These are phyloP conservation scores for Silene coronaria DNA, from an alignment of 179 eudicot genomes.

Conservation along the genomic window DNA sequence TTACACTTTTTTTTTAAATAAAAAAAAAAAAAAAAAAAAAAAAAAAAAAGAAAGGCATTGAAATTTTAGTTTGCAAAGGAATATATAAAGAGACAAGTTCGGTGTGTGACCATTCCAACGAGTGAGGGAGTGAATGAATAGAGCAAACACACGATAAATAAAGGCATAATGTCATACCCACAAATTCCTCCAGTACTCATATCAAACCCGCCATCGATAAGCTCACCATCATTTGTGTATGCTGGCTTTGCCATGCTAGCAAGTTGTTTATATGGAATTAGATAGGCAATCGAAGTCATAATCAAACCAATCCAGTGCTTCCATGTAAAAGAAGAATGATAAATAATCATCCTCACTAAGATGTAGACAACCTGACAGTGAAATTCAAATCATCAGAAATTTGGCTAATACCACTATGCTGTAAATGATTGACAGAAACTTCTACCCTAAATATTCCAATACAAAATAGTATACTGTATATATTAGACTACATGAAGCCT, in stretches of 20 bases:
- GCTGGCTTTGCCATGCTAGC: slow-evolving; percentile 75
- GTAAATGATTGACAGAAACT: background rate
- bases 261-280: slow-evolving; percentile 69
- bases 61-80: background rate
- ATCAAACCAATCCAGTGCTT: slow-evolving; percentile 66
- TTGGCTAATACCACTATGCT: background rate
- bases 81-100: background rate
- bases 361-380: slow-evolving; percentile 49
- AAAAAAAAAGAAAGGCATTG: background rate
- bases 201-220: slow-evolving; percentile 88
- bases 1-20: background rate
- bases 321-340: slow-evolving; percentile 65
- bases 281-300: slow-evolving; percentile 57
- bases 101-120: too few relatives aligned
- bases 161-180: slow-evolving; percentile 48
- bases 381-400: slow-evolving; percentile 6
- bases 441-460: background rate
- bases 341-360: slow-evolving; percentile 53
- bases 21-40: too few relatives aligned
- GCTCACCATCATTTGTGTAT: slow-evolving; percentile 62
- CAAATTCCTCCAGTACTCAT: slow-evolving; percentile 84
- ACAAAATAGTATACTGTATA: background rate
- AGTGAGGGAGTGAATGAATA: background rate
- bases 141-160: background rate
- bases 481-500: background rate